A percentile compares a stretch with the other conserved stretches of the same genome.
These are phyloP conservation scores for Botrytis elliptica DNA, from an alignment of 2,329 filamentous ascomycete species.

Conservation along the genomic window DNA sequence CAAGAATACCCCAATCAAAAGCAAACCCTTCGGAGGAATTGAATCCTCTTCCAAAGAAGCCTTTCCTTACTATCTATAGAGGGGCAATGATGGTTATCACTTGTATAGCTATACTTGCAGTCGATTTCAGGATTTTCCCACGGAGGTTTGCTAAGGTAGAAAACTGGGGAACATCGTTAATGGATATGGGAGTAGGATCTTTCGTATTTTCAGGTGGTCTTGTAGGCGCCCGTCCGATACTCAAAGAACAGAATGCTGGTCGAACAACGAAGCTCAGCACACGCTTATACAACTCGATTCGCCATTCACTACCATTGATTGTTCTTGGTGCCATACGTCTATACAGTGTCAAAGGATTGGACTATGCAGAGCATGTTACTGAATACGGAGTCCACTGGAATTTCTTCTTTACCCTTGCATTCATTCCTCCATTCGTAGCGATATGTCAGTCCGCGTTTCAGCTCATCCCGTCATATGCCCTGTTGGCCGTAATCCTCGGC, in stretches of 20 bases:
- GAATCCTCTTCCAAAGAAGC: conserved; percentile 71
- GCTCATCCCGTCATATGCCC: conserved; percentile 72
- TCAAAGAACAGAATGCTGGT: conserved; percentile 65
- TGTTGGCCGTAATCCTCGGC: conserved; percentile 67
- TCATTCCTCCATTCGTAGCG: conserved; percentile 86
- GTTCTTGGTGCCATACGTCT: conserved; percentile 77
- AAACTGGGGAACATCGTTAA: conserved; percentile 98
- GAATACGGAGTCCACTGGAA: conserved; percentile 99
- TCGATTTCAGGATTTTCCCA: conserved; percentile 92
- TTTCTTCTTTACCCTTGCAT: conserved; percentile 94
- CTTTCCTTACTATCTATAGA: conserved; percentile 89
- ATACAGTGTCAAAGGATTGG: conserved; percentile 85
- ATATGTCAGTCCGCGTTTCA: conserved; percentile 72
- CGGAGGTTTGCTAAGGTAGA: conserved; percentile 96
- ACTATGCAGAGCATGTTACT: conserved; percentile 95
- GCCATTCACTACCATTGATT: conserved; percentile 81
- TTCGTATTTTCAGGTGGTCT: conserved; percentile 95
- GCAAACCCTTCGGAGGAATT: conserved; percentile 41
- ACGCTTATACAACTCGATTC: conserved; percentile 65
- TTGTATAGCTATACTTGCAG: conserved; percentile 88
- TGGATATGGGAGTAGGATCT: conserved; percentile 96
- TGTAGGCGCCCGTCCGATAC: conserved; percentile 78
- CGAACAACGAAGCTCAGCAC: conserved; percentile 49
- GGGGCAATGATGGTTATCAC: conserved; percentile 90
- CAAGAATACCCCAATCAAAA: conserved; percentile 46